Base-by-base conservation (phyloP, 768 basidiomycete species). In the Calocybe indica region DNA sequence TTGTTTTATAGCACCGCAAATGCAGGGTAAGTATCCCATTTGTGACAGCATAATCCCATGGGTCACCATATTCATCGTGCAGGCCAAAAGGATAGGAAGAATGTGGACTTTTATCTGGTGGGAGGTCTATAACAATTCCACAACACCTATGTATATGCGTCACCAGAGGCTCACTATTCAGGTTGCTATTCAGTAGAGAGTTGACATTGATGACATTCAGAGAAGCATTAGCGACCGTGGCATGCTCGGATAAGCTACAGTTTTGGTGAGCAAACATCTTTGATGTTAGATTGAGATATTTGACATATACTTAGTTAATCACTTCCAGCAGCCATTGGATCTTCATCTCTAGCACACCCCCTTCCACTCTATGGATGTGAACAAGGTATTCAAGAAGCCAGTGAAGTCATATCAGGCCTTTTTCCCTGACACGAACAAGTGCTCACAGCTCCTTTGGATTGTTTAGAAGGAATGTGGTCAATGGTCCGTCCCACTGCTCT, bases 41-140 rank as follows among this genome's bases (percentile, higher is more conserved):
- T 1, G 32, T 29, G 14, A 50, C 33, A 5, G 31, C 14, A 15
- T 45, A 52, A 39, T 47, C 41, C 54, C 54, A 55, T 2, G 49
- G 54, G 7, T 50, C 28, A 28, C 22, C 13, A 22, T 37, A 15
- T 6, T 7, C 15, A 14, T 32, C 38, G 29, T 55, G 54, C 13
- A 55, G 28, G 30, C 42, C 49, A 43, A 55, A 55, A 12, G 49
- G 54, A 40, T 55, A 55, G 11, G 53, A 45, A 11, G 40, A 34
- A 35, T 51, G 47, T 8, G 45, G 49, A 28, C 22, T 54, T 4
- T 32, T 12, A 39, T 49, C 49, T 5, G 29, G 11, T 6, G 43
- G 53, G 13, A 50, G n/a, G 12, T 39, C 34, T 28, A 55, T 22
- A 14, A 11, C 30, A 11, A 50, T 30, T 13, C 54, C 53, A 6